Base-by-base conservation (phyloP, 306 rosid genomes). In the Corylus americana region DNA sequence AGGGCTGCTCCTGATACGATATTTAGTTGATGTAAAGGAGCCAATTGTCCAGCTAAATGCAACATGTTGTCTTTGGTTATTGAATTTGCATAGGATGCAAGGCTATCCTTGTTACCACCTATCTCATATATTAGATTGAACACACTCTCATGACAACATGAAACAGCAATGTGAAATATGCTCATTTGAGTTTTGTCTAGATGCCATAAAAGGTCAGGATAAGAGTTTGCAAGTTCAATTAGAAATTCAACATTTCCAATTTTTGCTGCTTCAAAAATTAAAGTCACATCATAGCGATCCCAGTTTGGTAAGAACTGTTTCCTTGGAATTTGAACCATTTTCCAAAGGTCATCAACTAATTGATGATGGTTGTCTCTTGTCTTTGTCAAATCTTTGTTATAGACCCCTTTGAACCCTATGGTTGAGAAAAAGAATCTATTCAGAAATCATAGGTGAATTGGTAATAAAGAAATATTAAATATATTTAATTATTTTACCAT, bases 231-330 rank as follows among this genome's bases (percentile, higher is more conserved):
- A 8, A 84, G 82, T 4, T 7, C 35, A 11, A 37, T 68, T 49
- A 84, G 35, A 27, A 84, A 80, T 66, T 84, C 85, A 50, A 55
- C 55, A 69, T 80, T 84, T 5, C 87, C 87, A 5, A 44, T 22
- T 7, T 55, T 4, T 3, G 82, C 62, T 4, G 82, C 87, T 14
- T 66, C 77, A 35, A 77, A 70, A 5, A 84, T 6, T 69, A 77
- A 14, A 1, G 74, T 37, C 42, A 37, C 5, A 3, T 37, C 5
- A 37, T 3, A 37, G 42, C 5, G 42, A 37, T 0, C 42, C 42
- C 0, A 37, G 42, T 37, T 37, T 37, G 42, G 0, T 37, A 3
- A 37, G 42, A 37, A 37, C 5, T 37, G 42, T 37, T 37, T 37
- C 0, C 2, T 3, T 2, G 42, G 5, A 37, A 3, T 37, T 3